These are phyloP conservation scores for Corynascus novoguineensis DNA, from an alignment of 495 filamentous ascomycete species.

Conservation along the genomic window DNA sequence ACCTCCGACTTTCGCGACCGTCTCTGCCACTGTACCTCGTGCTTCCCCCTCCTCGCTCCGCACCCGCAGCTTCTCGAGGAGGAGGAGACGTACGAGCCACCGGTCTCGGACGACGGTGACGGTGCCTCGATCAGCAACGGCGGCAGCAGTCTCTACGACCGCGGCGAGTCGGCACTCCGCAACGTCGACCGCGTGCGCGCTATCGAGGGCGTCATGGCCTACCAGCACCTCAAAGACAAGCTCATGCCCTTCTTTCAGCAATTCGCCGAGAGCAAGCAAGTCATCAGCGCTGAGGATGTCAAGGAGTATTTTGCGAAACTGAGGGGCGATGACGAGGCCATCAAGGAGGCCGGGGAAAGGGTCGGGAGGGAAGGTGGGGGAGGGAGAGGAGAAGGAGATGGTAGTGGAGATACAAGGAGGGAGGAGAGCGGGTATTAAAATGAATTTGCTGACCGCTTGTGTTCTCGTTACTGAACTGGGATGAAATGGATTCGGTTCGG, in stretches of 20 bases:
- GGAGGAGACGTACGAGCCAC: constrained; percentile 88
- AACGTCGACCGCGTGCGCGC: constrained; percentile 87
- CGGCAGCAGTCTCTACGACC: constrained; percentile 68
- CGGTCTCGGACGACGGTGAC: constrained; percentile 51
- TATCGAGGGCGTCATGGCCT: constrained; percentile 96
- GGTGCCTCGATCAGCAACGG: constrained; percentile 34
- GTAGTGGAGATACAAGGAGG: constrained; percentile 38
- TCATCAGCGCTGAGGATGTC: constrained; percentile 89
- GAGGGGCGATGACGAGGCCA: constrained; percentile 69
- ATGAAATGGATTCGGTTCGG: not conserved
- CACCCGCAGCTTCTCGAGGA: constrained; percentile 84
- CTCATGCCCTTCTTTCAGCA: constrained; percentile 87
- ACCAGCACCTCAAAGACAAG: constrained; percentile 90
- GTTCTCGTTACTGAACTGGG: too few species aligned
- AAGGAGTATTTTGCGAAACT: constrained; percentile 92
- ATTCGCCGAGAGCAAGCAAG: constrained; percentile 82
- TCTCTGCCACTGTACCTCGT: constrained; percentile 70
- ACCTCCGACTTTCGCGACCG: constrained; percentile 66
- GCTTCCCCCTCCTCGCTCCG: constrained; percentile 63
- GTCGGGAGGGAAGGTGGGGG: constrained; percentile 26
- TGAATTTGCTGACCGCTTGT: too few species aligned
- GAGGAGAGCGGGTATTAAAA: constrained; percentile 57
- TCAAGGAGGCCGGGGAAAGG: constrained; percentile 43
- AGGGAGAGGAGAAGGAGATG: constrained; percentile 1
- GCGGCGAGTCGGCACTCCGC: constrained; percentile 82